These are phyloP conservation scores for Isabelozyma rhagii DNA, from an alignment of 805 yeast species.

Conservation along the genomic window DNA sequence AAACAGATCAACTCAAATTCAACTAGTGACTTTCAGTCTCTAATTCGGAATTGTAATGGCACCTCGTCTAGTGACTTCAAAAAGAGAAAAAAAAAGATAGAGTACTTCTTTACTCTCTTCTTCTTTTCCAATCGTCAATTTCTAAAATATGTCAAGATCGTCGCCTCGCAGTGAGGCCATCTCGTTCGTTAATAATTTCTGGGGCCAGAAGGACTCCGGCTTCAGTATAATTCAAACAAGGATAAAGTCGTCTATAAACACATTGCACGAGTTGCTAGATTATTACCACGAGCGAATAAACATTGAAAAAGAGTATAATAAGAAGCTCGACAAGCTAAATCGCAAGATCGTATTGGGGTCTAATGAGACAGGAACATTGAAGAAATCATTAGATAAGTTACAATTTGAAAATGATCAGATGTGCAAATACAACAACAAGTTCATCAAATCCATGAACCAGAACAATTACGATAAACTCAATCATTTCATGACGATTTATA, in stretches of 20 bases:
- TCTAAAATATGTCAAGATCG: slow-evolving; percentile 2
- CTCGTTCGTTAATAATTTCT: slow-evolving; percentile 45
- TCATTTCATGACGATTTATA: slow-evolving; percentile 49
- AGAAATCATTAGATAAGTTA: slow-evolving; percentile 57
- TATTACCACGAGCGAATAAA: slow-evolving; percentile 43
- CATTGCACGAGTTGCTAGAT: slow-evolving; percentile 38
- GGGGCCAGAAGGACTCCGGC: slow-evolving; percentile 71
- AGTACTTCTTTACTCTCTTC: not conserved
- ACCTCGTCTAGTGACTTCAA: no score
- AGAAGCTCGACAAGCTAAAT: slow-evolving; percentile 51
- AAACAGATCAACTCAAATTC: no score
- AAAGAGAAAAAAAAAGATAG: no score
- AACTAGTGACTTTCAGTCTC: no score
- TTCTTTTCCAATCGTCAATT: not conserved
- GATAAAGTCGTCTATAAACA: slow-evolving; percentile 56
- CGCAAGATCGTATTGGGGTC: slow-evolving; percentile 47
- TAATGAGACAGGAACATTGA: slow-evolving; percentile 57
- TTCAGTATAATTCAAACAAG: slow-evolving; percentile 51
- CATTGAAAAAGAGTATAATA: slow-evolving; percentile 73
- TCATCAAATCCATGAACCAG: slow-evolving; percentile 48
- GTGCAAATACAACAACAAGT: slow-evolving; percentile 54
- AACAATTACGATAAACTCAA: slow-evolving; percentile 47
- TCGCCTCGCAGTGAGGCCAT: slow-evolving; percentile 8
- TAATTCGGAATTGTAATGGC: no score
- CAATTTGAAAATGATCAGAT: slow-evolving; percentile 57